Percentiles rank a stretch among this genome's conserved stretches.
These are phyloP conservation scores for Daldinia caldariorum DNA, from an alignment of 495 filamentous ascomycete genomes.

Conservation along the genomic window DNA sequence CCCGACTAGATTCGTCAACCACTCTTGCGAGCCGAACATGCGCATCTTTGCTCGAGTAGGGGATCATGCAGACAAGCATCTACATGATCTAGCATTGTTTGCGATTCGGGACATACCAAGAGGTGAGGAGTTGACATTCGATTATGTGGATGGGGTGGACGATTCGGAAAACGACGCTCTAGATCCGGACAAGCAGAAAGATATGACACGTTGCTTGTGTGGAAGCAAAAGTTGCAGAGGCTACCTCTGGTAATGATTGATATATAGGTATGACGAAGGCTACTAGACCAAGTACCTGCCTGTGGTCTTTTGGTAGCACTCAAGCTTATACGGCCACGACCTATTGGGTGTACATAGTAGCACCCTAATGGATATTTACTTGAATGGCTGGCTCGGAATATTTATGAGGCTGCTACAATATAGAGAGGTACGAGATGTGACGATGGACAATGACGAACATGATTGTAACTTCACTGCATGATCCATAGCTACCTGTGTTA, in stretches of 20 bases:
- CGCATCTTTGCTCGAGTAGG: constrained; percentile 84
- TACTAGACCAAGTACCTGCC: not conserved
- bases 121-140: constrained; percentile 83
- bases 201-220: constrained; percentile 72
- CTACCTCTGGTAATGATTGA: constrained; percentile 66
- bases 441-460: constrained; percentile 2
- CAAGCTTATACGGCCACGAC: too few species aligned
- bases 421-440: not conserved
- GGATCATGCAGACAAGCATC: constrained; percentile 74
- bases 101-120: constrained; percentile 73
- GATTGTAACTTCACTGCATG: not conserved
- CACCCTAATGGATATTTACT: not conserved
- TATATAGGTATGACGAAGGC: not conserved
- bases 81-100: constrained; percentile 92
- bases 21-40: constrained; percentile 78
- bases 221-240: constrained; percentile 72
- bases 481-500: too few species aligned
- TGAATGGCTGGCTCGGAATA: not conserved
- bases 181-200: constrained; percentile 56
- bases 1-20: constrained; percentile 77
- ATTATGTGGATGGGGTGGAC: constrained; percentile 73
- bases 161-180: constrained; percentile 60
- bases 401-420: not conserved
- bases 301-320: not conserved
- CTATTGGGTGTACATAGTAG: too few species aligned